Evolutionary conservation across 2,329 filamentous ascomycete genomes (phyloP), one percentile per base, ranked within the genome.

Genomic region (Fusarium ramigenum): DNA sequence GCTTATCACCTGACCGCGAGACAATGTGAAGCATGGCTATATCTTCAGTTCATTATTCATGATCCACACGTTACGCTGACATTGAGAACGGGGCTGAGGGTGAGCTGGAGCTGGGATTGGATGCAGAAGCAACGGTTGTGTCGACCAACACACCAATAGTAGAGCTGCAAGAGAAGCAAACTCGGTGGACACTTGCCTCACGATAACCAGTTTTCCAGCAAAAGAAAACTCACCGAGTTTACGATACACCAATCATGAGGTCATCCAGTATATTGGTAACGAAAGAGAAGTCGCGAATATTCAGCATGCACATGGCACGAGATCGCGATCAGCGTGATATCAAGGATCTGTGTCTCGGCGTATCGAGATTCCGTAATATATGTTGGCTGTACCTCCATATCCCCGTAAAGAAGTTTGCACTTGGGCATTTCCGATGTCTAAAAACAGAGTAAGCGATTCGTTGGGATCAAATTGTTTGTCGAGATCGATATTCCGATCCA

Each of bases 81-180:
- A 50, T 28, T 42, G 19, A 43, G 46, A 37, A 61, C 28, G 46
- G 43, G 62, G 63, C 34, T 58, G 36, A 43, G 30, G 25, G 30
- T 32, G 43, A 56, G 15, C 32, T 34, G n/a, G n/a, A 30, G 36
- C 58, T 52, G 40, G 62, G 63, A 56, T 50, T 50, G 52, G 25
- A 36, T 59, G 46, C n/a, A 47, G 7, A 46, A n/a, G 23, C 47
- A 60, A 58, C 36, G 21, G 23, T 34, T 18, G 53, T 46, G 36
- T 34, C n/a, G 21, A 60, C 71, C 67, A 74, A 74, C 67, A 72
- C 63, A 54, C 71, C 59, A 69, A 72, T 65, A 21, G 52, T 37
- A 59, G 19, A 34, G 9, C 34, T 16, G 28, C 21, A 61, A 44
- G 16, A 36, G 37, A 19, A 65, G 63, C 60, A 74, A 61, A 66